Base-by-base conservation (phyloP, 169 alveolate genomes). In the Eimeria maxima region DNA sequence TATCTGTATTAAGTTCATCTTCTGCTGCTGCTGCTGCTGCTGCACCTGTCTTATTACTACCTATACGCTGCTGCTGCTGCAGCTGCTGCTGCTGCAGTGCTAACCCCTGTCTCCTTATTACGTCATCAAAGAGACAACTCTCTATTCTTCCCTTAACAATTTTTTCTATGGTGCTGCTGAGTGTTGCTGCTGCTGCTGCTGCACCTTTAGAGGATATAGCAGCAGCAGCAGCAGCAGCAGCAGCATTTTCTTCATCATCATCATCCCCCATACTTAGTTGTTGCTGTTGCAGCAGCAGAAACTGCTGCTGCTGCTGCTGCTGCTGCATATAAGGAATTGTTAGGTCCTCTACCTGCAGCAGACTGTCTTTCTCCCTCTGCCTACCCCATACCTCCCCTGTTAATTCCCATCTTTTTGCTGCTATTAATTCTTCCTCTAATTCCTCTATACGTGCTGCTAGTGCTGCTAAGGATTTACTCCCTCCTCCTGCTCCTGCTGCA, bases 381-480 rank as follows among this genome's bases (percentile, higher is more conserved):
- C 86, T 50, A 33, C 89, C 95, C 95, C 95, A 91, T 18, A 53
- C 95, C 83, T 91, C 95, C 29, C 95, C 95, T 24, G 84, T 83
- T 29, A 38, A 84, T 4, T 91, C 55, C 95, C 95, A 91, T 47
- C 80, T 73, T 57, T 91, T 91, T 57, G 84, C 65, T n/a, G 91
- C 63, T 13, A 91, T 89, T 14, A 91, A 67, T 73, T 91, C 91
- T n/a, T 76, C 90, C n/a, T 91, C 95, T 11, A 91, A 69, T 16
- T 65, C 76, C n/a, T 76, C 91, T 0, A 91, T 45, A 1, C 69
- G 67, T 42, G 89, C 47, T n/a, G 84, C 88, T 18, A 91, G 91
- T 7, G 95, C 74, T 6, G 95, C 83, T 20, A 84, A n/a, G 16
- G 81, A 20, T 6, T 91, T 78, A 14, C 60, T 90, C 27, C 44